phyloP scores from a whole-genome alignment of 2,329 filamentous ascomycete genomes.

The Tolypocladium tundrense region DNA sequence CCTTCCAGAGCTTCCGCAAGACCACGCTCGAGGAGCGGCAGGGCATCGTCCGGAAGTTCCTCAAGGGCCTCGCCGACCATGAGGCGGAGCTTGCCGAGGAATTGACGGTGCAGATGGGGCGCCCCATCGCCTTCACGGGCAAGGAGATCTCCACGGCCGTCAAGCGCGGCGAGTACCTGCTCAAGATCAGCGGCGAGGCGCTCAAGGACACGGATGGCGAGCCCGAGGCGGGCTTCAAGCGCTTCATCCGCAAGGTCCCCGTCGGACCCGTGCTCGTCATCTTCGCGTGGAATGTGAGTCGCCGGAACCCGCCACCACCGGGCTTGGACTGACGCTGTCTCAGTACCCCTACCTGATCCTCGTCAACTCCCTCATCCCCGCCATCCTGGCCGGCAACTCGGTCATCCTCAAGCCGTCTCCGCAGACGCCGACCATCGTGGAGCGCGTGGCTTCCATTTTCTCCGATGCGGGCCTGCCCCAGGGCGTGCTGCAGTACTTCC shows the following conservation, averaged over 20 bases:
- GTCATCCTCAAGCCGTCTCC: constrained; percentile 93
- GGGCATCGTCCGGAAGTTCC: constrained; percentile 68
- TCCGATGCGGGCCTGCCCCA: constrained; percentile 68
- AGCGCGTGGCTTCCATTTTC: constrained; percentile 72
- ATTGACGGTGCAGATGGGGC: constrained; percentile 89
- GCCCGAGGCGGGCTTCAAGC: constrained; percentile 75
- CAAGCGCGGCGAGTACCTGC: constrained; percentile 73
- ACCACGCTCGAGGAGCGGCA: constrained; percentile 68
- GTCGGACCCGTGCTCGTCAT: constrained; percentile 81
- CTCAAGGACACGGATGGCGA: constrained; percentile 76
- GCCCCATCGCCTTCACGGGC: constrained; percentile 77
- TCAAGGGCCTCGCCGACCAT: constrained; percentile 58
- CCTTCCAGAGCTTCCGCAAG: constrained; percentile 67
- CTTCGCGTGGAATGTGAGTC: constrained; percentile 88
- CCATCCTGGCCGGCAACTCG: constrained; percentile 80
- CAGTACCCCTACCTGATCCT: constrained; percentile 93
- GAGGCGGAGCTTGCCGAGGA: constrained; percentile 76
- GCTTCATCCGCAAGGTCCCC: constrained; percentile 81
- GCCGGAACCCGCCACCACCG: neutral
- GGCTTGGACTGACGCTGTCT: constrained; percentile 3
- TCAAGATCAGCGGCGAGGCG: constrained; percentile 71
- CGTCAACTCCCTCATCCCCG: constrained; percentile 84
- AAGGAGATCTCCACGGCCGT: constrained; percentile 80
- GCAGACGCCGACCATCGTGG: constrained; percentile 85
- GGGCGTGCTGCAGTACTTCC: constrained; percentile 85